Base-by-base conservation (phyloP, 2,329 filamentous ascomycete genomes). In the Penicillium janthinellum region DNA sequence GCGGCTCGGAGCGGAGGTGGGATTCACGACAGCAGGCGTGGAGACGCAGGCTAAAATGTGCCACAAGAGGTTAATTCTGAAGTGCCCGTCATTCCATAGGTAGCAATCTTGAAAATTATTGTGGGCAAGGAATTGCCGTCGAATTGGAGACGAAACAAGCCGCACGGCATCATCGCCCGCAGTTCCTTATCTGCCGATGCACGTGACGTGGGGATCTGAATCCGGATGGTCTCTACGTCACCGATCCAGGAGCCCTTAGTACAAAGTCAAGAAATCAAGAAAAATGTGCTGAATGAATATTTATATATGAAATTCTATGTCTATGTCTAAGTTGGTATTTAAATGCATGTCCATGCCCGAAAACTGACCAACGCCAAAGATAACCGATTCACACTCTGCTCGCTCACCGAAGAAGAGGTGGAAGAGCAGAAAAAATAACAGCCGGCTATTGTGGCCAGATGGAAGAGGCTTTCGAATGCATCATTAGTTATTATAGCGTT, bases 131-230 rank as follows among this genome's bases (percentile, higher is more conserved):
- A 57, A 63, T 64, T 54, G 42, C 45, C 14, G 57, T 56, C 48
- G 56, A 63, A 61, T 62, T 48, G 52, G 51, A 57, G 44, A 48
- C 48, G 50, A 61, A 45, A 28, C 54, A 41, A 59, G 22, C 57
- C 51, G 60, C 60, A 51, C 57, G 37, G 57, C 35, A 55, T 58
- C 57, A 63, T 63, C 58, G 52, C 56, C 47, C 45, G 35, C 54
- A 22, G 42, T 54, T 20, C 28, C 60, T 57, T 57, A 65, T 65
- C 59, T 44, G 50, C 48, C 39, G 37, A n/a, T 31, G 42, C 66
- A 68, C 66, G 66, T 68, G 66, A 67, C 53, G 63, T 66, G 64
- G 62, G 64, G 58, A 45, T 34, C 63, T 58, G n/a, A 58, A 66
- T 68, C 56, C 63, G 64, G 64, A 61, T 57, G 17, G 4, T 42